Percentiles rank a stretch among this genome's conserved stretches.
These are phyloP conservation scores for Tolypocladium nubicola DNA, from an alignment of 2,329 filamentous ascomycete genomes.

Conservation along the genomic window DNA sequence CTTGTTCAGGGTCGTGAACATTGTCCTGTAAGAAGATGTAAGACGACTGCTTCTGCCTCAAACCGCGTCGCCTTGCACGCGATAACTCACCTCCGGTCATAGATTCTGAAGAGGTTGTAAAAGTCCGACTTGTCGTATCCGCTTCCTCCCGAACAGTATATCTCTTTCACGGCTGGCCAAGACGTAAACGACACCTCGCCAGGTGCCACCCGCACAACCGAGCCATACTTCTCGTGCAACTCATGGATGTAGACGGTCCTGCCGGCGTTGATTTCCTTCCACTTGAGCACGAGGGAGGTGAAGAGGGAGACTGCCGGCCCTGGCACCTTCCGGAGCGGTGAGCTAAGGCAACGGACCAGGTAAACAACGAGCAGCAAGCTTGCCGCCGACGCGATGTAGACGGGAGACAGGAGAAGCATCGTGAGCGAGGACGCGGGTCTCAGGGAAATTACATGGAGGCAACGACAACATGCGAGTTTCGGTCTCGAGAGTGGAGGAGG, in stretches of 20 bases:
- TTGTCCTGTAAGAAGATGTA: conserved; percentile 29
- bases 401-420: conserved; percentile 19
- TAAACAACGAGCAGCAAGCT: conserved; percentile 13
- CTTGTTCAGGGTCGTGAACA: conserved; percentile 49
- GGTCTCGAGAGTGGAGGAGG: background rate
- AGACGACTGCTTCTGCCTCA: background rate
- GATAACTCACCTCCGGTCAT: conserved; percentile 37
- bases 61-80: background rate
- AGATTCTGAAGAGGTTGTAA: conserved; percentile 50
- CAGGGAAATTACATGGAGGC: background rate
- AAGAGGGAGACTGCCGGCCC: conserved; percentile 38
- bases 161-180: conserved; percentile 46
- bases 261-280: conserved; percentile 42
- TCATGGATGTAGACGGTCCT: conserved; percentile 44
- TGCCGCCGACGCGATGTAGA: conserved; percentile 11
- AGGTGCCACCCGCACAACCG: conserved; percentile 45
- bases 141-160: conserved; percentile 50
- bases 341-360: conserved; percentile 16
- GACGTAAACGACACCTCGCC: conserved; percentile 51
- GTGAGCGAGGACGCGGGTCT: background rate
- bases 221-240: conserved; percentile 44
- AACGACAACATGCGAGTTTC: background rate
- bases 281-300: conserved; percentile 40
- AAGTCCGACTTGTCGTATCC: conserved; percentile 57
- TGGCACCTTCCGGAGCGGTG: conserved; percentile 30